Conservation (phyloP, 306 rosid species). For the Cicer judaicum region DNA sequence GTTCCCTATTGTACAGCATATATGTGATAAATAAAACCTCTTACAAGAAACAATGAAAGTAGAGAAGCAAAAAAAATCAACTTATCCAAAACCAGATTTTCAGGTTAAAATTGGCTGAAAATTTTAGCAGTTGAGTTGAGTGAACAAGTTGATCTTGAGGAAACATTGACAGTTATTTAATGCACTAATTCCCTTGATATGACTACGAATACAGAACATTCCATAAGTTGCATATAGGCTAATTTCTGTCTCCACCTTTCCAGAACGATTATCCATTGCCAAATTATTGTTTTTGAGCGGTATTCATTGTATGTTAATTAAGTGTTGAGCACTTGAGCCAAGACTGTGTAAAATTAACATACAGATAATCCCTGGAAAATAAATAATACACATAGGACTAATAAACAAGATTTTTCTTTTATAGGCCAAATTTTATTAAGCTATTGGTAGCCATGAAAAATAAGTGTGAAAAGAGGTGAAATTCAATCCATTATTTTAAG, state of each 20-base stretch:
- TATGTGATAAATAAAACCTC: background rate
- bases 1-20: background rate
- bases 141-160: background rate
- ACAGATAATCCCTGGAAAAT: background rate
- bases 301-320: constrained; percentile 1
- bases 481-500: background rate
- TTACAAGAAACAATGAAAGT: constrained; percentile 10
- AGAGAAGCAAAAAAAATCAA: constrained; percentile 23
- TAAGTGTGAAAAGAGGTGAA: background rate
- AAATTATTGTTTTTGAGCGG: background rate
- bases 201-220: constrained; percentile 14
- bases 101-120: constrained; percentile 18
- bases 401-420: background rate
- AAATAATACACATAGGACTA: background rate
- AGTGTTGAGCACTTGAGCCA: background rate
- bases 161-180: constrained; percentile 24
- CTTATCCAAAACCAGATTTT: constrained; percentile 9
- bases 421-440: background rate
- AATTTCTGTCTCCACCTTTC: constrained; percentile 7
- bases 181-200: background rate
- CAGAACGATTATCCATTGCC: constrained; percentile 4
- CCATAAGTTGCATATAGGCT: background rate
- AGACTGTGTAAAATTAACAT: background rate
- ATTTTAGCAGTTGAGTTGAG: background rate
- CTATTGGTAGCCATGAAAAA: constrained; percentile 4